Evolutionary conservation across 768 basidiomycete species (phyloP), one percentile per base, ranked within the genome.

Genomic region (Calvatia gigantea): DNA sequence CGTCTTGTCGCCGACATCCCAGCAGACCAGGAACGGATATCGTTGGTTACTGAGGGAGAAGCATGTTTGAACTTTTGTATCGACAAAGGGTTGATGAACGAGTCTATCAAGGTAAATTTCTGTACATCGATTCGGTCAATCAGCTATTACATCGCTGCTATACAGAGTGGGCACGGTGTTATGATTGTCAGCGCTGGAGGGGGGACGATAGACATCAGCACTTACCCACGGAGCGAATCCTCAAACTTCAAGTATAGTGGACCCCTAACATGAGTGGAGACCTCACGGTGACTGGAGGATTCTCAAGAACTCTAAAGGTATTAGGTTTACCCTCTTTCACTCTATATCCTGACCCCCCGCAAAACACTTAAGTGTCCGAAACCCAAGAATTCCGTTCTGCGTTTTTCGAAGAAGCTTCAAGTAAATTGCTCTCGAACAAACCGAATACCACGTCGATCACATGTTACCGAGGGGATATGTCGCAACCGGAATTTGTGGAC

Each of bases 161-260:
- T 51, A 6, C 46, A 82, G 79, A 64, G 62, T 5, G 75, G 76
- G 17, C 61, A 78, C 38, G 78, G 77, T 3, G 67, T 83, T 2
- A 69, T 82, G 46, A 69, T 85, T 28, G 75, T 84, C n/a, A 83
- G 85, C 58, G 81, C 82, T 2, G 83, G 84, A 5, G 82, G 82
- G 51, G 84, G 82, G 28, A 85, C 82, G 0, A 68, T 84, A 17
- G 83, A 85, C 55, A 69, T 84, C 43, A 83, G 79, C 49, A 74
- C 79, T 4, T 85, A 84, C 54, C 72, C 69, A 14, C 68, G 72
- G 4, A 48, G 62, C 59, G 59, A 21, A 56, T 57, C 54, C 57
- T 21, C 65, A 57, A 2, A 58, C 61, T 1, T 54, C 60, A 12
- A 32, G 55, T 61, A 54, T 29, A 73, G 78, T 48, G 82, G 84